Conservation (phyloP, 176 grass and related monocot species). For the Juncus effusus region DNA sequence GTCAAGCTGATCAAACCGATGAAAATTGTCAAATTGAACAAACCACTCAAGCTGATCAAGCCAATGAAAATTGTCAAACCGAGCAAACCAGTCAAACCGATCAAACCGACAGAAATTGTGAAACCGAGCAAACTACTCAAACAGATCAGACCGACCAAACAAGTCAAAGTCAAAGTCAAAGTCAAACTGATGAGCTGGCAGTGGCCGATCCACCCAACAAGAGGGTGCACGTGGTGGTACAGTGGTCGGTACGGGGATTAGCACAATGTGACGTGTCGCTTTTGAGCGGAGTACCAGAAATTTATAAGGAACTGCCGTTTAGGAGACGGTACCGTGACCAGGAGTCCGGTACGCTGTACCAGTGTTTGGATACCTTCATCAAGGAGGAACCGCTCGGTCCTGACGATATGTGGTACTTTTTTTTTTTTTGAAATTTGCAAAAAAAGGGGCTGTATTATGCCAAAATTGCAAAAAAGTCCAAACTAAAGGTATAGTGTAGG, state of each 20-base stretch:
- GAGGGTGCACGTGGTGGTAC: constrained; percentile 54
- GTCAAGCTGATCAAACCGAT: too few species aligned
- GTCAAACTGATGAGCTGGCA: constrained; percentile 30
- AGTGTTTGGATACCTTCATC: constrained; percentile 80
- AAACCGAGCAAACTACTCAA: not conserved
- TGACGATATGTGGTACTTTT: constrained; percentile 86
- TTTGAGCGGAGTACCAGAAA: constrained; percentile 48
- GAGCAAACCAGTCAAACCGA: too few species aligned
- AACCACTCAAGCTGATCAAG: too few species aligned
- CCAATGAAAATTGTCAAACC: not conserved
- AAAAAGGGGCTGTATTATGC: not conserved
- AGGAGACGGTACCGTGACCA: constrained; percentile 55
- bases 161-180: not conserved
- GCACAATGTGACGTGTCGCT: constrained; percentile 31
- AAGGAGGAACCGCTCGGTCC: constrained; percentile 84
- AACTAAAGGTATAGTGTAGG: too few species aligned
- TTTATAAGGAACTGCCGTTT: constrained; percentile 70
- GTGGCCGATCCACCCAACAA: constrained; percentile 33
- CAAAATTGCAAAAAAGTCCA: too few species aligned
- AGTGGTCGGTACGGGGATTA: constrained; percentile 44
- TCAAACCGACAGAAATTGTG: not conserved
- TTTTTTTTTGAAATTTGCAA: constrained; percentile 3
- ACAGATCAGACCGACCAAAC: too few species aligned
- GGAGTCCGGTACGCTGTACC: constrained; percentile 51
- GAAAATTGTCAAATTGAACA: too few species aligned